Conservation (phyloP, 129 eudicot genomes). For the Cynara cardunculus region DNA sequence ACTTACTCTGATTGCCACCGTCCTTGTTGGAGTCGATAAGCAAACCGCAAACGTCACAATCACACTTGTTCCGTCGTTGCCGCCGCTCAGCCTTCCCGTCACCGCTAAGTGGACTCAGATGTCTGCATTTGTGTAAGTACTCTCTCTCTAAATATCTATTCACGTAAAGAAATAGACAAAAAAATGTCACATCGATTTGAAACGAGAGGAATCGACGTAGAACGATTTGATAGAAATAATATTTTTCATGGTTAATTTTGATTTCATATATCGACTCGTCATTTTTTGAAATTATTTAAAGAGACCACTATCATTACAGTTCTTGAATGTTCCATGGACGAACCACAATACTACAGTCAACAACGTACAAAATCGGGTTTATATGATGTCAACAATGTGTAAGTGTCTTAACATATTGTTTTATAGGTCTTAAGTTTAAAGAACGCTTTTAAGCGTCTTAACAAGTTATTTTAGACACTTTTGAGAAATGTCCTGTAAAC, state of each 20-base stretch:
- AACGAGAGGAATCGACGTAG: neutral
- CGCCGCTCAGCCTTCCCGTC: slow-evolving; percentile 59
- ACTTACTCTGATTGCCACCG: slow-evolving; percentile 48
- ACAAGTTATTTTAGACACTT: too few species aligned
- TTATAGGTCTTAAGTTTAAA: too few species aligned
- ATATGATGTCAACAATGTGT: too few species aligned
- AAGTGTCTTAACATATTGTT: too few species aligned
- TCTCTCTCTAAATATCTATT: neutral
- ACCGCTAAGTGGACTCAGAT: slow-evolving; percentile 61
- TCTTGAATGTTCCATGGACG: neutral
- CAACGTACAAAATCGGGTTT: too few species aligned
- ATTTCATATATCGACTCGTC: neutral
- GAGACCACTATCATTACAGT: neutral
- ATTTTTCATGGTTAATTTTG: neutral
- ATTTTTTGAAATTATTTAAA: neutral
- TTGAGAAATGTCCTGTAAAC: too few species aligned
- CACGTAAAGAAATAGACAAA: neutral
- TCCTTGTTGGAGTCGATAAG: slow-evolving; percentile 51
- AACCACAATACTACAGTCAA: neutral
- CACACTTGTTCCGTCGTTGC: slow-evolving; percentile 43
- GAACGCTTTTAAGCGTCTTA: too few species aligned
- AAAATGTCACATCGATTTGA: neutral
- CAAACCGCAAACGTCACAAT: slow-evolving; percentile 44
- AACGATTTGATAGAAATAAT: neutral
- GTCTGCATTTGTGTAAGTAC: slow-evolving; percentile 36